Evolutionary conservation across 2,329 filamentous ascomycete genomes (phyloP).

Genomic region (Cryphonectria carpinicola): DNA sequence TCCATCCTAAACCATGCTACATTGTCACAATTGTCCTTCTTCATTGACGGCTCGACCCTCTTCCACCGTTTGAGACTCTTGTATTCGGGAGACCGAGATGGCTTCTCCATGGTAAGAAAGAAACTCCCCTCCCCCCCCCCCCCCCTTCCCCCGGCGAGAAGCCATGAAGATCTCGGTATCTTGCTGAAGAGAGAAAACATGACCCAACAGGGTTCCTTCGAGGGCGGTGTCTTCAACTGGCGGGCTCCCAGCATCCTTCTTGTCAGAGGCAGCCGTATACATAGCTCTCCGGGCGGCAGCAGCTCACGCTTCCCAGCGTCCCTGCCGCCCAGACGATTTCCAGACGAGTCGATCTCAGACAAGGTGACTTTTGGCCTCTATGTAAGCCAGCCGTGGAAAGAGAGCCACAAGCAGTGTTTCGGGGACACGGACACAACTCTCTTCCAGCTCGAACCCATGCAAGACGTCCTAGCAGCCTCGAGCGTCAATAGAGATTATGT

Average conservation of each 20-base stretch:
- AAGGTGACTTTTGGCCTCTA: constrained; percentile 70
- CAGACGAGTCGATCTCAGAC: constrained; percentile 43
- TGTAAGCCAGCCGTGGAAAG: constrained; percentile 69
- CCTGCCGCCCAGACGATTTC: constrained; percentile 65
- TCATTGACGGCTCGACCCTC: constrained; percentile 66
- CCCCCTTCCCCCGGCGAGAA: background rate
- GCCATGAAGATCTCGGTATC: background rate
- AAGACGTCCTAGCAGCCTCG: constrained; percentile 72
- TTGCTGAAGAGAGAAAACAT: background rate
- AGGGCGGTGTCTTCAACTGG: constrained; percentile 78
- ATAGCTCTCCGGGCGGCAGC: constrained; percentile 48
- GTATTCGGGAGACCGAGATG: constrained; percentile 71
- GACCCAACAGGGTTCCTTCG: constrained; percentile 62
- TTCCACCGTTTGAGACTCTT: constrained; percentile 69
- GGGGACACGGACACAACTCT: constrained; percentile 65
- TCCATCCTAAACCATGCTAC: constrained; percentile 68
- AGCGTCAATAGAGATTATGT: constrained; percentile 68
- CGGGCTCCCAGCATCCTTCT: constrained; percentile 73
- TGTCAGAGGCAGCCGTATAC: constrained; percentile 66
- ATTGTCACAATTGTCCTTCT: constrained; percentile 73
- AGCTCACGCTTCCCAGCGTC: constrained; percentile 64
- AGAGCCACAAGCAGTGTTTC: constrained; percentile 70
- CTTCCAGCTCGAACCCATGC: constrained; percentile 73
- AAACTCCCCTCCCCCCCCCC: too few species aligned
- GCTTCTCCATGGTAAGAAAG: constrained; percentile 66